Conservation (phyloP, 768 basidiomycete genomes). For the Termitomyces sp. region DNA sequence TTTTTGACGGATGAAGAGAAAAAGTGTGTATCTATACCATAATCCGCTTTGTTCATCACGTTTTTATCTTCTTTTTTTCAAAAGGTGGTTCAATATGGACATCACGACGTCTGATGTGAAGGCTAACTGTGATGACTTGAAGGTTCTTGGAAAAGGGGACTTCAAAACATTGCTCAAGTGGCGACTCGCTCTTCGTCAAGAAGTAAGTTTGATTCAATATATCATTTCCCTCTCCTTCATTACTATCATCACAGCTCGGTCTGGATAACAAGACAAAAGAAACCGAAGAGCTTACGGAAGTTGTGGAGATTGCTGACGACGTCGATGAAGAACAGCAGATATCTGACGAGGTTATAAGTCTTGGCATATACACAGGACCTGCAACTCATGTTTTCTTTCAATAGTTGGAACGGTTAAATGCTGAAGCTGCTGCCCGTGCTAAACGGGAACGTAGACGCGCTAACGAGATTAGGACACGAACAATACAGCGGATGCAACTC, state of each 20-base stretch:
- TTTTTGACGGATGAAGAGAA: constrained; percentile 85
- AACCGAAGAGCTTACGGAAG: constrained; percentile 74
- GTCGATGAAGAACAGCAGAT: constrained; percentile 88
- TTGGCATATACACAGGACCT: not conserved
- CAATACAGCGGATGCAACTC: constrained; percentile 92
- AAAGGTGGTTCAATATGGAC: constrained; percentile 67
- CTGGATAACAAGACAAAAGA: constrained; percentile 73
- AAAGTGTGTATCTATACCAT: constrained; percentile 37
- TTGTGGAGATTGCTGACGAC: constrained; percentile 56
- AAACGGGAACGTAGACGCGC: constrained; percentile 80
- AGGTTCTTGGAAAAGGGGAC: constrained; percentile 96
- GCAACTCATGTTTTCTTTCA: constrained; percentile 2
- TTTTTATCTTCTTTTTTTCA: constrained; percentile 1
- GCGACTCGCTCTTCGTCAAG: constrained; percentile 82
- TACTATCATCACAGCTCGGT: constrained; percentile 50
- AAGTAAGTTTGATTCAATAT: constrained; percentile 43
- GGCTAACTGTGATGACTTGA: constrained; percentile 85
- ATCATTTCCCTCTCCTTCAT: not conserved
- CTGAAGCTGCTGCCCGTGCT: constrained; percentile 62
- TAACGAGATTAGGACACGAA: constrained; percentile 84
- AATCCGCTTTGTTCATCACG: not conserved
- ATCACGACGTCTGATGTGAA: constrained; percentile 77
- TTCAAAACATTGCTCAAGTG: constrained; percentile 93
- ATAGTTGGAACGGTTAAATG: constrained; percentile 80
- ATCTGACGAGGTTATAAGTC: constrained; percentile 65